phyloP scores from a whole-genome alignment of 192 early-diverging fungal species.

The Kickxella alabastrina region DNA sequence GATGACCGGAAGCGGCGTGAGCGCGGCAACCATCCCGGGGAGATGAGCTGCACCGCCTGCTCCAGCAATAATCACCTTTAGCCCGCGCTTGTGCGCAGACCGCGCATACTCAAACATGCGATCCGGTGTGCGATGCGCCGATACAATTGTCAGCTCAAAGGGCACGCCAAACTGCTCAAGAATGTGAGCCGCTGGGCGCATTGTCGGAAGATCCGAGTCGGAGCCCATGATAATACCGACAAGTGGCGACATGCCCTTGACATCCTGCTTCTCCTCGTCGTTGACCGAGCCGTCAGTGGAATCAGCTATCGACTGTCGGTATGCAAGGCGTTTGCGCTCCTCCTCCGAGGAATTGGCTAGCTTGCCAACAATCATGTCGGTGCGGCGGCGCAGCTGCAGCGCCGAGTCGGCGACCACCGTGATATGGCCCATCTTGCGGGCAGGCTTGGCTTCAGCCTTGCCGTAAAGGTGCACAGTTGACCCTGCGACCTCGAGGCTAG shows the following conservation, averaged over 20 bases:
- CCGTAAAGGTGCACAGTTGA: slow-evolving; percentile 94
- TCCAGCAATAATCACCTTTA: slow-evolving; percentile 97
- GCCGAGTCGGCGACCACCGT: slow-evolving; percentile 87
- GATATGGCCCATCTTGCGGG: slow-evolving; percentile 98
- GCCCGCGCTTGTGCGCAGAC: slow-evolving; percentile 78
- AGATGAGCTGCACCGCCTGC: slow-evolving; percentile 98
- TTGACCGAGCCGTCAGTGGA: slow-evolving; percentile 24
- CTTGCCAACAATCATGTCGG: slow-evolving; percentile 57
- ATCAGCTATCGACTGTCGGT: slow-evolving; percentile 10
- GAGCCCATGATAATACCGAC: slow-evolving; percentile 99
- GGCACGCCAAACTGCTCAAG: slow-evolving; percentile 87
- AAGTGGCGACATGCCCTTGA: slow-evolving; percentile 57
- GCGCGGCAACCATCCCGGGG: slow-evolving; percentile 98
- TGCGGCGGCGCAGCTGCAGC: slow-evolving; percentile 67
- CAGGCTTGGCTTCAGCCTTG: slow-evolving; percentile 81
- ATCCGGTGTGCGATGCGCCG: slow-evolving; percentile 92
- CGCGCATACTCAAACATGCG: slow-evolving; percentile 92
- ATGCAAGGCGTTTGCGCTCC: slow-evolving; percentile 31
- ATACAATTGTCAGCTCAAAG: slow-evolving; percentile 96
- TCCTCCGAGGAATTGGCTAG: slow-evolving; percentile 46
- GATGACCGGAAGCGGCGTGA: slow-evolving; percentile 96
- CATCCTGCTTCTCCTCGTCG: slow-evolving; percentile 27
- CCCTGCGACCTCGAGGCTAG: slow-evolving; percentile 72
- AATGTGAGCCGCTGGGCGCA: slow-evolving; percentile 87
- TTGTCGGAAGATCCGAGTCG: slow-evolving; percentile 93